Evolutionary conservation across 441 rosid species (phyloP), one percentile per base, ranked within the genome.

Genomic region (Melastoma candidum): DNA sequence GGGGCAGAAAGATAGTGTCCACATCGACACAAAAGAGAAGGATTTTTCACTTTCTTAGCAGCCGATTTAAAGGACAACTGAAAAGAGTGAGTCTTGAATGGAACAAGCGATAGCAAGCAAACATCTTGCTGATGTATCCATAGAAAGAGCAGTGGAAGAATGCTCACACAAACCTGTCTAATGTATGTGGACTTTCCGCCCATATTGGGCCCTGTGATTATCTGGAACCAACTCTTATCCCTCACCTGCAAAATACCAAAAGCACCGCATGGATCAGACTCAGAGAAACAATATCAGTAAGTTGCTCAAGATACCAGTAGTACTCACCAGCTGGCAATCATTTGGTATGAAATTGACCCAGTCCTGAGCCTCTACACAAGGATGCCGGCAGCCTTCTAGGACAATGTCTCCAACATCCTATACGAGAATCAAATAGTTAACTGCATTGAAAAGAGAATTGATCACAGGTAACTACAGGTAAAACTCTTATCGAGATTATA

Each of bases 261-360:
- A 71, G 60, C 60, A 54, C 32, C 51, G 46, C 61, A 73, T 17
- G 57, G 53, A 47, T 55, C 60, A 54, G 56, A 47, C 49, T 54
- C 61, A 69, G 64, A 48, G 56, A 58, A 46, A 25, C 56, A 14
- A 45, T 12, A 13, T 2, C 41, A 9, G 1, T 9, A 36, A 36
- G 7, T 49, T 45, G 49, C 47, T 14, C 56, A 44, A 12, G 36
- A 43, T 47, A 48, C 56, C 54, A 46, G 60, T 56, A 66, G 41
- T 59, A 74, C 95, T 77, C 68, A 89, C 99, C 63, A 94, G 97
- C 73, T 68, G 80, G 68, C 96, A 94, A 65, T 94, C 95, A 75
- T 94, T 94, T 58, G 97, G 97, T 77, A 94, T 94, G 72, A 94
- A 94, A 74, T 89, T 94, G 73, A 89, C 96, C 99, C 99, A 94